These are phyloP conservation scores for Aspergillus sp. DNA, from an alignment of 2,329 filamentous ascomycete genomes.

Conservation along the genomic window DNA sequence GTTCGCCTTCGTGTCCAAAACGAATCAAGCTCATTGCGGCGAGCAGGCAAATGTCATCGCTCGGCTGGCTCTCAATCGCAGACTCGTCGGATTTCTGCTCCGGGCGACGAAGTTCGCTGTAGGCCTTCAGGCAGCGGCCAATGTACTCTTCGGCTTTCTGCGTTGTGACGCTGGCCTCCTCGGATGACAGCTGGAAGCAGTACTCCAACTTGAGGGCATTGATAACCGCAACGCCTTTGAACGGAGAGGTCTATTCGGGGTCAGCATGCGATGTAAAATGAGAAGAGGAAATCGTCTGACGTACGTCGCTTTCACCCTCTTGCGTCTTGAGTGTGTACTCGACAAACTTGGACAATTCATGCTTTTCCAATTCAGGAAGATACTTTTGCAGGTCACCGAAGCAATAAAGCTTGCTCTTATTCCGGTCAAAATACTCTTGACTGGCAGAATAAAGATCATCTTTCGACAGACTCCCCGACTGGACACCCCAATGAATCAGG, in stretches of 20 bases:
- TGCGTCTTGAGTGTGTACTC: constrained; percentile 18
- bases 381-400: constrained; percentile 39
- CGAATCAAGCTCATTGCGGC: constrained; percentile 38
- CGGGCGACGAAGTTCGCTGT: constrained; percentile 17
- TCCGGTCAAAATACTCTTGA: constrained; percentile 35
- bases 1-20: constrained; percentile 14
- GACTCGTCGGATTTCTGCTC: constrained; percentile 21
- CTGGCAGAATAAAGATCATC: constrained; percentile 33
- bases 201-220: constrained; percentile 41
- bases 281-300: constrained; percentile 3
- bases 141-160: constrained; percentile 31
- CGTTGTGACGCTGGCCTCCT: constrained; percentile 19
- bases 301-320: constrained; percentile 17
- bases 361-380: constrained; percentile 22
- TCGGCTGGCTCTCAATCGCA: constrained; percentile 37
- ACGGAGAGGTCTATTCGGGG: constrained; percentile 3
- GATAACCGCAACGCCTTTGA: constrained; percentile 28
- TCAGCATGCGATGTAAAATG: not conserved
- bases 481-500: constrained; percentile 18
- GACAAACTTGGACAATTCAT: constrained; percentile 20
- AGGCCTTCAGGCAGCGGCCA: constrained; percentile 31
- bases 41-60: constrained; percentile 38
- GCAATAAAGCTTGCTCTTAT: constrained; percentile 39
- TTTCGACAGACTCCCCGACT: constrained; percentile 18
- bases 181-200: constrained; percentile 30